Conservation (phyloP, 1,139 yeast genomes). For the Kodamaea sp. region DNA sequence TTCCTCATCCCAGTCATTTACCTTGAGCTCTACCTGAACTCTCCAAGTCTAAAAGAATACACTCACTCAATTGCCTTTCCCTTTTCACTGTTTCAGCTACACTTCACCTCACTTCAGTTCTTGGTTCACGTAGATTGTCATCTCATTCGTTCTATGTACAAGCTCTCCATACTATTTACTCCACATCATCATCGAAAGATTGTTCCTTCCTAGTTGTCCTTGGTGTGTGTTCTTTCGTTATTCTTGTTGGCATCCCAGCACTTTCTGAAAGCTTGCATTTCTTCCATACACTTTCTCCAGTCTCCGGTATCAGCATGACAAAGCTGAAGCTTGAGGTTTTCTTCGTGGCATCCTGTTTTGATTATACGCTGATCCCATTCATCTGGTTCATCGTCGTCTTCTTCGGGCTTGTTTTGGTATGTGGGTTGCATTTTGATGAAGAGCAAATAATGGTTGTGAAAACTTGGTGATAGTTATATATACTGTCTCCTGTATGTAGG, state of each 20-base stretch:
- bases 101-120: no score
- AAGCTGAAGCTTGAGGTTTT: constrained; percentile 63
- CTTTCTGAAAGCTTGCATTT: constrained; percentile 65
- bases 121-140: no score
- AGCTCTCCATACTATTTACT: no score
- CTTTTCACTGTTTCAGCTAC: no score
- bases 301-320: constrained; percentile 83
- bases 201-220: constrained; percentile 35
- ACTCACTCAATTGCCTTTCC: no score
- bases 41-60: no score
- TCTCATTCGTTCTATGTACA: no score
- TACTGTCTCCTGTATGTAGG: no score
- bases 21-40: no score
- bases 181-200: no score
- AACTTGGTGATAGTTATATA: no score
- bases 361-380: constrained; percentile 75
- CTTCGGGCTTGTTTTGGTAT: neutral
- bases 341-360: constrained; percentile 73
- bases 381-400: constrained; percentile 61
- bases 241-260: constrained; percentile 69
- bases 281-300: constrained; percentile 70
- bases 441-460: neutral
- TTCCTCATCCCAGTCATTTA: no score
- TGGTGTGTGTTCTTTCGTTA: constrained; percentile 54
- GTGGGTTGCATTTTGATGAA: neutral